These are phyloP conservation scores for Dendrocalamus sinicus DNA, from an alignment of 176 grass and related monocot genomes.

Conservation along the genomic window DNA sequence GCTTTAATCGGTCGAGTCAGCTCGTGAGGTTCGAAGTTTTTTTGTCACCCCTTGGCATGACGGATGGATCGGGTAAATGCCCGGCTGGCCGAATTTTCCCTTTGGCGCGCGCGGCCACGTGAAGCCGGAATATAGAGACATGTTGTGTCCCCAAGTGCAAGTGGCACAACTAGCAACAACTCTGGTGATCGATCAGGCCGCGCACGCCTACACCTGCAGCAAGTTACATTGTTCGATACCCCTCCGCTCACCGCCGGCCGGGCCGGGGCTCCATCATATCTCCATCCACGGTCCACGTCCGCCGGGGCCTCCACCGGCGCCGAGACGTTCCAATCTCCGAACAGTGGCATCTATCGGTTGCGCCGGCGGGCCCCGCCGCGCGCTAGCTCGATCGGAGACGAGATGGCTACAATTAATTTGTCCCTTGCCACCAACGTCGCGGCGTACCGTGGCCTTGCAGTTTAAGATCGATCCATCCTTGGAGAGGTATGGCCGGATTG, in stretches of 20 bases:
- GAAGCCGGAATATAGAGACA: not conserved
- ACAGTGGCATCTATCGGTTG: conserved; percentile 35
- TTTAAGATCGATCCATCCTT: not conserved
- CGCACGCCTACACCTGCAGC: not conserved
- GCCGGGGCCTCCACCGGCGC: conserved; percentile 21
- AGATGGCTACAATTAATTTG: conserved; percentile 28
- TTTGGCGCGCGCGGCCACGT: not conserved
- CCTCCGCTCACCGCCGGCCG: not conserved
- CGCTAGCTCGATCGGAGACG: not conserved
- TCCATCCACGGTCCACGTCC: conserved; percentile 8
- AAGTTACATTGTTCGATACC: conserved; percentile 28
- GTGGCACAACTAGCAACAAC: not conserved
- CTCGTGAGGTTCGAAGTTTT: too few relatives aligned
- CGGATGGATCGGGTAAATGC: not conserved
- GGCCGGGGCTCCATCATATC: not conserved
- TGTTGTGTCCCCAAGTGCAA: not conserved
- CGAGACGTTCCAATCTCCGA: conserved; percentile 21
- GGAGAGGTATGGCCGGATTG: not conserved
- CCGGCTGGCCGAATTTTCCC: not conserved
- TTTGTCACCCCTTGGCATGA: not conserved
- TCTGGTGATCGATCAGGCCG: not conserved
- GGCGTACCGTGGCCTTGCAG: not conserved
- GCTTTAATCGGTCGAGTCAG: too few relatives aligned
- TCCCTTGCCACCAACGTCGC: conserved; percentile 8
- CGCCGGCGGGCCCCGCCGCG: not conserved